Evolutionary conservation across 305 asterid genomes (phyloP).

Genomic region (Fraxinus latifolia): DNA sequence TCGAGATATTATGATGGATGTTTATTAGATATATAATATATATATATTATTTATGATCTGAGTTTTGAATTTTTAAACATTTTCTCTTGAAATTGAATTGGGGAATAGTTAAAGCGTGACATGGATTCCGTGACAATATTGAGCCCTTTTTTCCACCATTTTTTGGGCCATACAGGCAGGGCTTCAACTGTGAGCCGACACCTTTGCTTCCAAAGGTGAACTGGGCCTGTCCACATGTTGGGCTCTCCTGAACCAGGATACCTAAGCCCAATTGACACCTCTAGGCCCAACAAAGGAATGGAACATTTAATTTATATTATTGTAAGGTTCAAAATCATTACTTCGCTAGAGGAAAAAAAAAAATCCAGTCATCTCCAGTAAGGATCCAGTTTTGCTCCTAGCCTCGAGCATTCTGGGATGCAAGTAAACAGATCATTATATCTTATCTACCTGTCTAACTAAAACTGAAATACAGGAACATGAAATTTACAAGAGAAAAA

Average conservation of each 20-base stretch:
- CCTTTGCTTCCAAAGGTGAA: neutral
- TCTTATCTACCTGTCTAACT: constrained; percentile 32
- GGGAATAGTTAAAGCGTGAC: no score
- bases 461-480: constrained; percentile 16
- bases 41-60: no score
- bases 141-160: neutral
- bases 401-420: constrained; percentile 20
- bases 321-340: neutral
- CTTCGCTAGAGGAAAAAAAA: no score
- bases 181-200: neutral
- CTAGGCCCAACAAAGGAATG: neutral
- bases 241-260: neutral
- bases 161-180: neutral
- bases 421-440: constrained; percentile 25
- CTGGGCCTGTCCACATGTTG: neutral
- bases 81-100: no score
- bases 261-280: neutral
- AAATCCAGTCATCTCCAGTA: neutral
- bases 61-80: no score
- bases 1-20: no score
- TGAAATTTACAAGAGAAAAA: neutral
- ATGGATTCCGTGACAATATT: no score
- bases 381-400: neutral
- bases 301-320: neutral
- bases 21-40: no score